Base-by-base conservation (phyloP, 495 filamentous ascomycete genomes). In the Bacidia rubella region DNA sequence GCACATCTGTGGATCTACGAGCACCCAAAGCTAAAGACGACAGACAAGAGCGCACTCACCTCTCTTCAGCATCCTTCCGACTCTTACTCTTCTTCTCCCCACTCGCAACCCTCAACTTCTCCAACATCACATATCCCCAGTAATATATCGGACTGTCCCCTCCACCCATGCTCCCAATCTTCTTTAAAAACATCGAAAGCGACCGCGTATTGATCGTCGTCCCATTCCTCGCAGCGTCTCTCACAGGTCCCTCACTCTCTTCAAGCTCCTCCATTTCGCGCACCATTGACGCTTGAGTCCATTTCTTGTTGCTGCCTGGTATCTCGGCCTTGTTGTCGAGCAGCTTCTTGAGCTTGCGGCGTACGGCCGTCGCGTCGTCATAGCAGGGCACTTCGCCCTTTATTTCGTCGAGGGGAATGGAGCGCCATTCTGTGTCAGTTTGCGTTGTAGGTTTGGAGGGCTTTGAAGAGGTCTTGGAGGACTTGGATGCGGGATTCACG, bases 51-150 rank as follows among this genome's bases (percentile, higher is more conserved):
- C n/a, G 10, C n/a, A 57, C 57, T 57, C 22, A 60, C 57, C 54
- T 24, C 20, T 45, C 15, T 35, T 60, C 57, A 23, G 57, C 55
- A 44, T 54, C 43, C 44, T 53, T 26, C 35, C 57, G 57, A 17
- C 53, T 24, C 57, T 60, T 60, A 26, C 50, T 54, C 47, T 60
- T 60, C 23, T 60, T 60, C 27, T 51, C 54, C 11, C 57, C 57
- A 23, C 53, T 54, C 12, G 42, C 47, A 17, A 57, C 52, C 1
- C 57, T 51, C 38, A 60, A 10, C 29, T 60, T 60, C 41, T 57
- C 58, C 26, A 57, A 19, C 29, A 60, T 22, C 7, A 49, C 54
- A 24, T 57, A 54, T 12, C 58, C 58, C 54, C 54, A 55, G 22
- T 57, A 57, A 19, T 54, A 60, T 17, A 32, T 45, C 1, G 58